Base-by-base conservation (phyloP, 768 basidiomycete species). In the Boletus fagicola region DNA sequence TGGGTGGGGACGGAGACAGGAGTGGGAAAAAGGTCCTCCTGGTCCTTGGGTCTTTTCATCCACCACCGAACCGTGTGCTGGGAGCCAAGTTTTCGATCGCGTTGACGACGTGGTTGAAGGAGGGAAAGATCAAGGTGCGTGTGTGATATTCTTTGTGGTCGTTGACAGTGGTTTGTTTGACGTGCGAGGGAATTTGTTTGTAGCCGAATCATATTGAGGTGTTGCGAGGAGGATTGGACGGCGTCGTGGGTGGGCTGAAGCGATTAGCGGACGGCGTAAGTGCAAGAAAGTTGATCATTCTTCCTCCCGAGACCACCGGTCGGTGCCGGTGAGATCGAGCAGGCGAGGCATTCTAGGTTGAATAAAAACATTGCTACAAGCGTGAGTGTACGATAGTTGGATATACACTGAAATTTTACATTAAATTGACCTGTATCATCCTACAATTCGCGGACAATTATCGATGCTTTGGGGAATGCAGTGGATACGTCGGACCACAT, bases 161-260 rank as follows among this genome's bases (percentile, higher is more conserved):
- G n/a, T 6, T 6, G n/a, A 49, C 12, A 22, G 11, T 18, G 36
- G 2, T 22, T 44, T 36, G 20, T 9, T 42, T 53, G 42, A 54
- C 20, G 26, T 3, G 26, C 22, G n/a, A 28, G 18, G 22, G 1
- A 33, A 20, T 51, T 24, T 3, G 12, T 30, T 49, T 48, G 28
- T 45, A 74, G 77, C 76, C 78, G 1, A 75, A 73, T 53, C 59
- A 61, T 35, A 63, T 75, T 12, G 75, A 78, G 53, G 68, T 77
- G 11, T 52, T 80, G 18, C 68, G 70, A 0, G 65, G 67, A 28
- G 77, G 79, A 0, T 55, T 79, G n/a, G 62, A 62, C 1, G 77
- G 72, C 1, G 63, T 79, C 9, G 54, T 51, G 0, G 64, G 53
- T 36, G 76, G 71, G 4, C 44, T 80, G 49, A 60, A 69, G 39